Evolutionary conservation across 2,329 filamentous ascomycete genomes (phyloP).

Genomic region (Trichoderma simmonsii): DNA sequence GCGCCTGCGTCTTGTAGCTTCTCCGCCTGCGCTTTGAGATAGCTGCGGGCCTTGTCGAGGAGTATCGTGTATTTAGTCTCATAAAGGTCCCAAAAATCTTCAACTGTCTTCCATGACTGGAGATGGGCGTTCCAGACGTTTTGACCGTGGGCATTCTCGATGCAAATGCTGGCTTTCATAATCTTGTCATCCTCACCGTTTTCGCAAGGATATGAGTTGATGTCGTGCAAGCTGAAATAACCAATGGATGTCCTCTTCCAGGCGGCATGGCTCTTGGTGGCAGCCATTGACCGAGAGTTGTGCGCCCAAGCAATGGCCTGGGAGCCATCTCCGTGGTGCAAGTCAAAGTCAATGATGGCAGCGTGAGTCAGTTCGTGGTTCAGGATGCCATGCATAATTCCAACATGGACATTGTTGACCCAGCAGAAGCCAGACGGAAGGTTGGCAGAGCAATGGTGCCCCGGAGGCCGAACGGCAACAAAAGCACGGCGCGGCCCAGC

Average conservation of each 20-base stretch:
- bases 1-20: slow-evolving; percentile 58
- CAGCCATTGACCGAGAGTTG: slow-evolving; percentile 63
- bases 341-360: slow-evolving; percentile 87
- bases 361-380: slow-evolving; percentile 87
- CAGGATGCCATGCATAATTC: slow-evolving; percentile 85
- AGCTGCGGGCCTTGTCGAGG: slow-evolving; percentile 75
- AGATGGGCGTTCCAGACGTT: slow-evolving; percentile 96
- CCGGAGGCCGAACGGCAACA: slow-evolving; percentile 86
- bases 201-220: slow-evolving; percentile 98
- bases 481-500: slow-evolving; percentile 73
- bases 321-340: slow-evolving; percentile 93
- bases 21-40: slow-evolving; percentile 69
- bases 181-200: slow-evolving; percentile 91
- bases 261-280: slow-evolving; percentile 66
- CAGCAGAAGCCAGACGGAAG: slow-evolving; percentile 96
- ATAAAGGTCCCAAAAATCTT: slow-evolving; percentile 89
- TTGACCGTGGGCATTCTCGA: slow-evolving; percentile 91
- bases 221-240: slow-evolving; percentile 96
- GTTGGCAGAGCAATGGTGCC: slow-evolving; percentile 88
- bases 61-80: slow-evolving; percentile 72
- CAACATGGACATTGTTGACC: slow-evolving; percentile 97
- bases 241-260: slow-evolving; percentile 87
- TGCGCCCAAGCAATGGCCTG: slow-evolving; percentile 91
- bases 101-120: slow-evolving; percentile 75
- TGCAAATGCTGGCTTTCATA: slow-evolving; percentile 87